phyloP scores from a whole-genome alignment of 441 rosid genomes.

The Corymbia calophylla region DNA sequence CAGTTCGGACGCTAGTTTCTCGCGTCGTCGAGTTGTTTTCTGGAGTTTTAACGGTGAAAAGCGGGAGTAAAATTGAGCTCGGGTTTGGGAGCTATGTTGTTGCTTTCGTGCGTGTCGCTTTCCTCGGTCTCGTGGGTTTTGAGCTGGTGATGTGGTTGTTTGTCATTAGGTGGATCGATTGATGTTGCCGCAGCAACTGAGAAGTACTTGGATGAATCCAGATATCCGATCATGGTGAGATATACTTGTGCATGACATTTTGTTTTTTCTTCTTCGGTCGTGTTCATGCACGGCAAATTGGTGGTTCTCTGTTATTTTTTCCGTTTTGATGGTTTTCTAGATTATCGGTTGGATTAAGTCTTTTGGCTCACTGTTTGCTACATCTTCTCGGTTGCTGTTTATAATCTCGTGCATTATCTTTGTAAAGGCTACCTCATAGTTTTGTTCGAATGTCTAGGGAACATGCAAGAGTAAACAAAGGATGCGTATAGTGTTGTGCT shows the following conservation, averaged over 20 bases:
- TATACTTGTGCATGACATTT: neutral
- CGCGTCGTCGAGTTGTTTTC: neutral
- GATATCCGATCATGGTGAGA: slow-evolving; percentile 61
- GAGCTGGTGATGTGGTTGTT: neutral
- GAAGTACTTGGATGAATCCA: slow-evolving; percentile 47
- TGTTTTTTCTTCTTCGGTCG: neutral
- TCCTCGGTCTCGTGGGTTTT: neutral
- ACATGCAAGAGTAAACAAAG: neutral
- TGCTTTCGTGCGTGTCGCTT: neutral
- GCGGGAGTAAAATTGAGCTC: neutral
- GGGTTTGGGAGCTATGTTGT: neutral
- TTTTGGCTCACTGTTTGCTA: neutral
- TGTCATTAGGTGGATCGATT: slow-evolving; percentile 62
- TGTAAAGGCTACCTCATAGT: neutral
- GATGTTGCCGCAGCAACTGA: slow-evolving; percentile 57
- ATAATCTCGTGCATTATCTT: neutral
- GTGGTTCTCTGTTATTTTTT: no score
- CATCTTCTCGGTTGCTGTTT: neutral
- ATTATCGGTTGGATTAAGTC: neutral
- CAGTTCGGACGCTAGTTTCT: neutral
- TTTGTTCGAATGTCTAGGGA: neutral
- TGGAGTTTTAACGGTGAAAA: neutral
- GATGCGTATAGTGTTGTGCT: neutral
- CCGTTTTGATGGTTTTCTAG: neutral
- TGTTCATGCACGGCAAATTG: neutral